Evolutionary conservation across 2,329 filamentous ascomycete genomes (phyloP).

Genomic region (Colletotrichum sidae): DNA sequence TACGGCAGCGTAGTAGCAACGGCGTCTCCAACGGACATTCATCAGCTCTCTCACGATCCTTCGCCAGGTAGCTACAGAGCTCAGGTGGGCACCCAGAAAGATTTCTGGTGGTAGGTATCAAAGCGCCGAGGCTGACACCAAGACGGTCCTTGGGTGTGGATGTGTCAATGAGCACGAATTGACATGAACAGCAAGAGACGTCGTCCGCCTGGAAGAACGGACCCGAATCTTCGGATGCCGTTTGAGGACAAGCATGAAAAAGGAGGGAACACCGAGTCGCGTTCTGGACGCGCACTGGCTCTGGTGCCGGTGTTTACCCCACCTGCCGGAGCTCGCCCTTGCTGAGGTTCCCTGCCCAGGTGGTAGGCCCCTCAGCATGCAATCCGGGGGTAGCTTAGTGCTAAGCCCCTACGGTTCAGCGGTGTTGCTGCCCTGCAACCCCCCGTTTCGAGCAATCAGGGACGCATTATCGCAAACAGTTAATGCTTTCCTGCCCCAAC

Average conservation of each 20-base stretch:
- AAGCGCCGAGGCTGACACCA: too few species aligned
- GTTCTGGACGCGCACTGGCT: slow-evolving; percentile 20
- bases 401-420: slow-evolving; percentile 22
- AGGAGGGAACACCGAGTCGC: slow-evolving; percentile 23
- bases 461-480: too few species aligned
- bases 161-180: background rate
- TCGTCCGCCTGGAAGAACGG: background rate
- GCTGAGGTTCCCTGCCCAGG: too few species aligned
- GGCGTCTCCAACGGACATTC: too few species aligned
- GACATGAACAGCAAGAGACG: slow-evolving; percentile 13
- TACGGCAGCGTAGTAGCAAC: too few species aligned
- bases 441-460: slow-evolving; percentile 1
- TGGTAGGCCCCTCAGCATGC: background rate
- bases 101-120: too few species aligned
- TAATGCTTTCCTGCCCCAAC: too few species aligned
- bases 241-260: slow-evolving; percentile 18
- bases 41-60: too few species aligned
- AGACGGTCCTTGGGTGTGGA: background rate
- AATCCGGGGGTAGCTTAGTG: slow-evolving; percentile 22
- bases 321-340: slow-evolving; percentile 6
- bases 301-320: slow-evolving; percentile 7
- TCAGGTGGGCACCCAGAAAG: too few species aligned
- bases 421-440: slow-evolving; percentile 6
- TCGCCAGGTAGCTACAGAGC: too few species aligned
- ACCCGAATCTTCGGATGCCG: background rate